Conservation (phyloP, 2,329 filamentous ascomycete genomes). For the Claviceps quebecensis region DNA sequence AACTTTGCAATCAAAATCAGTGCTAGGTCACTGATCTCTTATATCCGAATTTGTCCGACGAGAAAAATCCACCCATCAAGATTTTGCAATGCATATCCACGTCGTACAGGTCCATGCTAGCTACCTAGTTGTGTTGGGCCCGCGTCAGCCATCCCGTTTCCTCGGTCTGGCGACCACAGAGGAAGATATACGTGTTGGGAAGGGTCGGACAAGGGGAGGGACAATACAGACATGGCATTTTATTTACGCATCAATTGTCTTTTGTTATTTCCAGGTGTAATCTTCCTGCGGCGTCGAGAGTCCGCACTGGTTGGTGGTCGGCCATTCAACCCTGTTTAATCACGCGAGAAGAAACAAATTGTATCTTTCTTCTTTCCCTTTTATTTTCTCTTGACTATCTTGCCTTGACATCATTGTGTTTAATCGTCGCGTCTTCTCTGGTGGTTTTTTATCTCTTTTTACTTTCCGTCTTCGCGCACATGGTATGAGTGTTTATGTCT, state of each 20-base stretch:
- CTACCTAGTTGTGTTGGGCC: neutral
- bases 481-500: too few relatives aligned
- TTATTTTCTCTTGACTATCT: neutral
- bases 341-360: conserved; percentile 28
- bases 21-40: neutral
- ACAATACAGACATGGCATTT: conserved; percentile 15
- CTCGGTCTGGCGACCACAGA: neutral
- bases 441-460: too few relatives aligned
- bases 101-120: neutral
- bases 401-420: too few relatives aligned
- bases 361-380: conserved; percentile 11
- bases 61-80: neutral
- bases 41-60: neutral
- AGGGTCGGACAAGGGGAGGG: neutral
- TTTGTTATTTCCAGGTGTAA: conserved; percentile 6
- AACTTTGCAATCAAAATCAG: neutral
- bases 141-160: neutral
- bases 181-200: neutral
- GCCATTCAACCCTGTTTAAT: conserved; percentile 40
- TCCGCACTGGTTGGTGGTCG: conserved; percentile 19
- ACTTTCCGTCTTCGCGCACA: too few relatives aligned
- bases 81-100: conserved; percentile 1
- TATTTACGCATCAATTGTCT: conserved; percentile 9
- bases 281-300: conserved; percentile 8
- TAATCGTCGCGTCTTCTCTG: neutral